phyloP scores from a whole-genome alignment of 2,329 filamentous ascomycete genomes.

The Pseudogymnoascus sp. region DNA sequence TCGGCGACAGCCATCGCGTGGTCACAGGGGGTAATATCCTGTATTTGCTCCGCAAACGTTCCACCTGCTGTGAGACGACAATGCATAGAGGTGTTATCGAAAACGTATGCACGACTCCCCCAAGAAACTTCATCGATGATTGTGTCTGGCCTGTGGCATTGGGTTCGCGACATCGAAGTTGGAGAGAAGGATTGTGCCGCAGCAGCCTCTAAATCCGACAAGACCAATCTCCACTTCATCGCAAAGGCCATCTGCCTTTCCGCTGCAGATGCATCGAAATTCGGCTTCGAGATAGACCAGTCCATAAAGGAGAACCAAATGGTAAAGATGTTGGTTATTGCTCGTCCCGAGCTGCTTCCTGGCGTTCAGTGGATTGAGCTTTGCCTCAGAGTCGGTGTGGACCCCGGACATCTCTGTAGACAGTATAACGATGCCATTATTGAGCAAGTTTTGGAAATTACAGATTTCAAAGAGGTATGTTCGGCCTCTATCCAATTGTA shows the following conservation, averaged over 20 bases:
- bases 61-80: slow-evolving; percentile 55
- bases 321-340: slow-evolving; percentile 67
- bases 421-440: slow-evolving; percentile 57
- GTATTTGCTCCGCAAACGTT: slow-evolving; percentile 55
- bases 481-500: slow-evolving; percentile 15
- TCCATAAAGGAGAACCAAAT: slow-evolving; percentile 59
- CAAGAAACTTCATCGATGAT: slow-evolving; percentile 52
- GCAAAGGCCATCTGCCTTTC: slow-evolving; percentile 56
- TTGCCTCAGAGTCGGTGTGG: slow-evolving; percentile 68
- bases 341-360: slow-evolving; percentile 68
- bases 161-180: slow-evolving; percentile 57
- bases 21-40: slow-evolving; percentile 78
- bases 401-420: slow-evolving; percentile 70
- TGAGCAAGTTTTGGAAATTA: slow-evolving; percentile 50
- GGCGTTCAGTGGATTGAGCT: slow-evolving; percentile 80
- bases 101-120: slow-evolving; percentile 54
- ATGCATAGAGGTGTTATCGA: slow-evolving; percentile 51
- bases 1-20: slow-evolving; percentile 56
- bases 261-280: slow-evolving; percentile 39
- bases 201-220: slow-evolving; percentile 53
- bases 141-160: slow-evolving; percentile 68
- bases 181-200: slow-evolving; percentile 74
- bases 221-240: slow-evolving; percentile 51
- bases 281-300: slow-evolving; percentile 36
- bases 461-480: slow-evolving; percentile 33